Conservation (phyloP, 768 basidiomycete genomes). For the Russula lepida region DNA sequence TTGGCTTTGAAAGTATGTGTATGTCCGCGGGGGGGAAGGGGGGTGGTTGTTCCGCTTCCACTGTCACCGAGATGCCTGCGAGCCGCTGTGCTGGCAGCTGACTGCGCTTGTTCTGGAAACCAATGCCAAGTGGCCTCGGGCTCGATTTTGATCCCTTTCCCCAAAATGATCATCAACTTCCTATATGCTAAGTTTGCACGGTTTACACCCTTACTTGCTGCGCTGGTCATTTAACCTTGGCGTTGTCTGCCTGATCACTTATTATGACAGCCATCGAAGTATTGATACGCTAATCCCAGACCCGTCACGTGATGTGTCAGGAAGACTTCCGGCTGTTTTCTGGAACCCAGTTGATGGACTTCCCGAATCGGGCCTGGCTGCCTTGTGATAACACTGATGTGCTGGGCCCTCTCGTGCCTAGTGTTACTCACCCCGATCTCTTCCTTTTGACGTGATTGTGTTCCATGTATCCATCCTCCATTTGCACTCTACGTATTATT, state of each 20-base stretch:
- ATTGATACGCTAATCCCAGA: background rate
- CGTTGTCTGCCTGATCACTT: background rate
- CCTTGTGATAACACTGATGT: background rate
- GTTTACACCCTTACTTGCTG: background rate
- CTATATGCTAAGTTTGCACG: background rate
- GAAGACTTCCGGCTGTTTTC: background rate
- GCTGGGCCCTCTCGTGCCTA: background rate
- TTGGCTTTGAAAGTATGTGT: no score
- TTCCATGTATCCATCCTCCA: background rate
- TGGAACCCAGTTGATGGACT: background rate
- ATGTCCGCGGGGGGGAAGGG: no score
- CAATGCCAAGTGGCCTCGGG: background rate
- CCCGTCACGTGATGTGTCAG: background rate
- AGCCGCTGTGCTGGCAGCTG: constrained; percentile 2
- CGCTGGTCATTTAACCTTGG: background rate
- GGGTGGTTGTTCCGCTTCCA: no score
- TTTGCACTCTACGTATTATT: constrained; percentile 4
- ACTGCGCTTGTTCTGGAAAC: background rate
- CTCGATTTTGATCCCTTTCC: background rate
- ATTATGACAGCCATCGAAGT: background rate
- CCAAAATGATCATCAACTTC: background rate
- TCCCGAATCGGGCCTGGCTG: background rate
- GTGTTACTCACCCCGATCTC: background rate
- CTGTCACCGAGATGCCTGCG: background rate
- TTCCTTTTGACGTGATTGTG: background rate